phyloP scores from a whole-genome alignment of 805 yeast genomes.

The Komagataella ulmi region DNA sequence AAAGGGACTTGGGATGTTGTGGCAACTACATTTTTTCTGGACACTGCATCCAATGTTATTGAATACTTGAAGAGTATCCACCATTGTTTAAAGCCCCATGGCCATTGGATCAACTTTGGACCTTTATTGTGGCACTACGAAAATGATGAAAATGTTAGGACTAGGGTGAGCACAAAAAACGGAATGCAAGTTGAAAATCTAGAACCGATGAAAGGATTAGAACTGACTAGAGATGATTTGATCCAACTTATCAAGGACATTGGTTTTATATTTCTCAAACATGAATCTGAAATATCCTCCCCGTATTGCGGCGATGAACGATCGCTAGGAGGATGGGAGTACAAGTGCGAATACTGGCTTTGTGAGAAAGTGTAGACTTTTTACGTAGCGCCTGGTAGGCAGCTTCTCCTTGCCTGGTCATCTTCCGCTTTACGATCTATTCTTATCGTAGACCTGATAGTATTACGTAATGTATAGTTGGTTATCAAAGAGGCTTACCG shows the following conservation, averaged over 20 bases:
- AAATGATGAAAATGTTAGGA: constrained; percentile 23
- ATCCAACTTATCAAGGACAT: constrained; percentile 25
- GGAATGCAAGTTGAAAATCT: constrained; percentile 12
- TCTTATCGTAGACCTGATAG: neutral
- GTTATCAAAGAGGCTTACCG: neutral
- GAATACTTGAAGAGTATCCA: constrained; percentile 39
- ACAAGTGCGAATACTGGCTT: constrained; percentile 61
- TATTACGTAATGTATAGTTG: too few relatives aligned
- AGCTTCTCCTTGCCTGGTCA: neutral
- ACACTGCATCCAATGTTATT: constrained; percentile 45
- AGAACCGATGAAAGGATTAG: constrained; percentile 39
- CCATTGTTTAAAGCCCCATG: constrained; percentile 29
- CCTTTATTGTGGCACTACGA: constrained; percentile 67
- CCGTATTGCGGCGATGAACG: constrained; percentile 39
- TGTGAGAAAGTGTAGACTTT: constrained; percentile 21
- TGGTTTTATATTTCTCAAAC: constrained; percentile 38
- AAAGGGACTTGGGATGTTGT: constrained; percentile 27
- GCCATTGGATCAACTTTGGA: constrained; percentile 54
- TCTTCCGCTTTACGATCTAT: neutral
- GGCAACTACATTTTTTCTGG: constrained; percentile 48
- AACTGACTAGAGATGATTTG: constrained; percentile 44
- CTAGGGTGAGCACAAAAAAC: constrained; percentile 9
- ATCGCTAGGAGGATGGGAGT: constrained; percentile 40
- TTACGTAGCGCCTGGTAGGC: neutral
- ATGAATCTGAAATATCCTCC: constrained; percentile 28